Percentiles rank a stretch among this genome's conserved stretches.
phyloP scores from a whole-genome alignment of 768 basidiomycete genomes.

The Vararia minispora region DNA sequence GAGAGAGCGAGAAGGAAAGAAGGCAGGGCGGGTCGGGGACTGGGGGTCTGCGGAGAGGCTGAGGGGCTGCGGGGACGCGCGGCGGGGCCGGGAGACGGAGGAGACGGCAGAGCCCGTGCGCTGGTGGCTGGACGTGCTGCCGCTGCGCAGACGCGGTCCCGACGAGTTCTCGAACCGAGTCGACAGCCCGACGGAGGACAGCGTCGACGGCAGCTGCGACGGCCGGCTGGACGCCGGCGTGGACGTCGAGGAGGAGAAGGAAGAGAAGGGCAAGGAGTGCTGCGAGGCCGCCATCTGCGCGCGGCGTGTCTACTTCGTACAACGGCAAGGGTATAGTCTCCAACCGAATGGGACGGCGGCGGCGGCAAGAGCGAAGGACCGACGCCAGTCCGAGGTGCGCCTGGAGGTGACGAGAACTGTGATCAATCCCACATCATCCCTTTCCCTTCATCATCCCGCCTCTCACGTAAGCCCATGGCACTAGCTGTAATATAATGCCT shows the following conservation, averaged over 20 bases:
- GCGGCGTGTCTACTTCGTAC: no score
- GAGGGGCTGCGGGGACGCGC: no score
- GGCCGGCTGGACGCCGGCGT: constrained; percentile 11
- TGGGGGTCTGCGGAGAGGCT: constrained; percentile 7
- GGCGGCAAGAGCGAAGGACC: no score
- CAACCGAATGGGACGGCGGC: no score
- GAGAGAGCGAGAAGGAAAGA: constrained; percentile 3
- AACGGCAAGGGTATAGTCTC: no score
- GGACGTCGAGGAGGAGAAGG: constrained; percentile 9
- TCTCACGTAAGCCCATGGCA: no score
- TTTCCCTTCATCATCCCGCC: no score
- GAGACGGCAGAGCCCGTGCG: constrained; percentile 11
- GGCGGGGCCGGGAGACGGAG: constrained; percentile 7
- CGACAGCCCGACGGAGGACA: constrained; percentile 13
- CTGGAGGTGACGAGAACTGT: no score
- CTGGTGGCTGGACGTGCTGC: constrained; percentile 4
- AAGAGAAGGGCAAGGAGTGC: constrained; percentile 15
- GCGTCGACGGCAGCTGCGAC: constrained; percentile 12
- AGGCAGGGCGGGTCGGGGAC: constrained; percentile 8
- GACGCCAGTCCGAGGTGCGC: no score
- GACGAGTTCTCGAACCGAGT: constrained; percentile 8
- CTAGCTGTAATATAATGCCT: no score
- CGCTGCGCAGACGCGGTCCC: constrained; percentile 4
- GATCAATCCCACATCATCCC: no score
- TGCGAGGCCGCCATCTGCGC: no score